Conservation (phyloP, 441 rosid species). For the Melastoma candidum region DNA sequence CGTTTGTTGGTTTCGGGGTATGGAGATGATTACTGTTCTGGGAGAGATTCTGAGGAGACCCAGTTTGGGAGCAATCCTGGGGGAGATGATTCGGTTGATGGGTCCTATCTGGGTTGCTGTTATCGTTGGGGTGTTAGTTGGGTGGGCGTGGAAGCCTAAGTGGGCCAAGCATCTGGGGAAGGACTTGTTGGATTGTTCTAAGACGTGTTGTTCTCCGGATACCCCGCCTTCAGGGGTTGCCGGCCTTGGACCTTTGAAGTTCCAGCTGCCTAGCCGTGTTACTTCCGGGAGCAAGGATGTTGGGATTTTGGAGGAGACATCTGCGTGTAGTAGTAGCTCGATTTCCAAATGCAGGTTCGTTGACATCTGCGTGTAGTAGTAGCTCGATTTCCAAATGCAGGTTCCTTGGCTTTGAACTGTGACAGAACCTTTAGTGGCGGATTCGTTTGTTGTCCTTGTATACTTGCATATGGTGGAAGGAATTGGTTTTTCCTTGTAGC, state of each 20-base stretch:
- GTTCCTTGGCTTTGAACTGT: slow-evolving; percentile 20
- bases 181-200: slow-evolving; percentile 25
- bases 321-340: slow-evolving; percentile 14
- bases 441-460: too few relatives aligned
- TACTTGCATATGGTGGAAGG: too few relatives aligned
- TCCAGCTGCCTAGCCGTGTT: slow-evolving; percentile 37
- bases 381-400: slow-evolving; percentile 24
- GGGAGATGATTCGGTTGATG: slow-evolving; percentile 40
- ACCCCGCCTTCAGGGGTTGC: slow-evolving; percentile 15
- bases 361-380: slow-evolving; percentile 18
- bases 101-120: slow-evolving; percentile 73
- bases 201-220: slow-evolving; percentile 8
- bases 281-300: slow-evolving; percentile 32
- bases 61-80: slow-evolving; percentile 26
- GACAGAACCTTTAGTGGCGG: too few relatives aligned
- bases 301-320: slow-evolving; percentile 18
- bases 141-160: slow-evolving; percentile 89
- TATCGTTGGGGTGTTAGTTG: slow-evolving; percentile 65
- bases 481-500: too few relatives aligned
- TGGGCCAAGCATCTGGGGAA: slow-evolving; percentile 55
- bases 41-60: slow-evolving; percentile 37
- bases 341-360: slow-evolving; percentile 37
- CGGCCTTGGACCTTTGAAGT: slow-evolving; percentile 30
- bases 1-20: slow-evolving; percentile 6
- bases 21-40: slow-evolving; percentile 41